Base-by-base conservation (phyloP, 345 rosid genomes). In the Cardamine resedifolia region DNA sequence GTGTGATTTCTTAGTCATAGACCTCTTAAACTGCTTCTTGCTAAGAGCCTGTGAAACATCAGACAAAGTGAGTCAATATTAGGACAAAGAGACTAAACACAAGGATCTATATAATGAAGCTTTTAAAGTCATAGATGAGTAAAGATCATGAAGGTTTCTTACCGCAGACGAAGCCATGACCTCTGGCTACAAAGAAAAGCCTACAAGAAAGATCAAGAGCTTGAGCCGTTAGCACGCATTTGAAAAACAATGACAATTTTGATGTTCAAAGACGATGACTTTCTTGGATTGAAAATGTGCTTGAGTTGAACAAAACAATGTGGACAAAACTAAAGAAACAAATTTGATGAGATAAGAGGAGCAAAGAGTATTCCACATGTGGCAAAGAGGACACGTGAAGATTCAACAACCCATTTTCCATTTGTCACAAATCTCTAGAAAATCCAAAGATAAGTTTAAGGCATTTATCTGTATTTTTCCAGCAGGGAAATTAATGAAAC, bases 1-100 rank as follows among this genome's bases (percentile, higher is more conserved):
- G 69, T 91, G 83, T 36, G 88, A 83, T 77, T 87, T 87, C 58
- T 76, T 85, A 10, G 74, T 78, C 67, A 79, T 78, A 36, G 68
- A 63, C 56, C 84, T 85, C 85, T 78, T 85, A 83, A 84, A 76
- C 60, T 43, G 80, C 20, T 34, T 82, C 71, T 75, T 70, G 50
- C 77, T 65, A 26, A 41, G 78, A 75, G 61, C 73, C 81, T 80
- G 49, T n/a, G 23, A 19, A 72, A 52, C 41, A 24, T 20, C 19
- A 78, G 21, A 76, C 11, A 39, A 64, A 33, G 8, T 51, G 28
- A 23, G 39, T 20, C 3, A 18, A 49, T 47, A 3, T 64, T 56
- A 48, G 7, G 31, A 56, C 38, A 23, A 56, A 34, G 66, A 57
- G 60, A 70, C 70, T 44, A 34, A 26, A 69, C 65, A 76, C 27